Base-by-base conservation (phyloP, 202 grass and related monocot genomes). In the Miscanthus sacchariflorus region DNA sequence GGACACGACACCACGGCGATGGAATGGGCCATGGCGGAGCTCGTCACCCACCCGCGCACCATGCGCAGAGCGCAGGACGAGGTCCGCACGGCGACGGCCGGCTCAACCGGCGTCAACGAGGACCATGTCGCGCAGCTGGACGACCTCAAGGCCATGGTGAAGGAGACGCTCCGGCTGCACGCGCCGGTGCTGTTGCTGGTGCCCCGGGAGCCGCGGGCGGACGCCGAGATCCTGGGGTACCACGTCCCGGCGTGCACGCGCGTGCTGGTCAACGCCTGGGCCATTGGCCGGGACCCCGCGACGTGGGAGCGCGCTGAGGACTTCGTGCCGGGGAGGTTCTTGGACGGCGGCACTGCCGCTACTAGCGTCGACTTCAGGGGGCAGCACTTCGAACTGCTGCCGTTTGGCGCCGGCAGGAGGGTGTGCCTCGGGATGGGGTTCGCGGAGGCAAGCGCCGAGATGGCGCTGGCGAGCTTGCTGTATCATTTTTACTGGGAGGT, bases 401-500 rank as follows among this genome's bases (percentile, higher is more conserved):
- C 89, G 9, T 91, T 91, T 4, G 89, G 84, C 6, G 80, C 89
- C 6, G 89, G 89, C 6, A 72, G 89, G 33, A 64, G 89, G 19
- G 50, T 68, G 6, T 90, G 89, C 7, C 89, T 80, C 9, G 89
- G 84, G 0, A 0, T 80, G 11, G 44, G 54, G 43, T 87, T 90
- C 19, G 84, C 74, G 3, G 45, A 38, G 80, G 3, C 9, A 0
- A 28, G 68, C 24, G 24, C 83, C 4, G 56, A 83, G 24, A 13
- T 68, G 33, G 89, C 24, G 25, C 67, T 90, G 2, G 84, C 84
- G 23, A 87, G 19, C 84, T 59, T 90, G 68, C 6, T 90, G 10
- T 84, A 48, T 7, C 38, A 87, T 68, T 87, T 90, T 19, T 80
- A 90, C 21, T 84, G 85, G 89, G 85, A 87, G 74, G n/a, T 50